Conservation (phyloP, 306 rosid species). For the Echinosophora koreensis region DNA sequence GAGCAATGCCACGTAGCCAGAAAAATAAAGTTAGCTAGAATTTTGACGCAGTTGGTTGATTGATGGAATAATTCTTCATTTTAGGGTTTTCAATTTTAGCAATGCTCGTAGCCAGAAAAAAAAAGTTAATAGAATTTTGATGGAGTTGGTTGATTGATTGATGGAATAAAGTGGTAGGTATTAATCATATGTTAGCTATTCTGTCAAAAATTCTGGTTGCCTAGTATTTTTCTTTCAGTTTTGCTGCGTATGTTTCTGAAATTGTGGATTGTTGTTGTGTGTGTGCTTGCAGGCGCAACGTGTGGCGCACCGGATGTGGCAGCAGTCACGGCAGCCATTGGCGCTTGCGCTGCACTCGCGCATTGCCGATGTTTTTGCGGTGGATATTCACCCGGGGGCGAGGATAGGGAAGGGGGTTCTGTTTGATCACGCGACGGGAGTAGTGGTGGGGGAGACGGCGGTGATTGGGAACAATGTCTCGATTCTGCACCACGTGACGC, state of each 20-base stretch:
- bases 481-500: slow-evolving; percentile 88
- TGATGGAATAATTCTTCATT: too few species aligned
- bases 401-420: slow-evolving; percentile 83
- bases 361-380: slow-evolving; percentile 82
- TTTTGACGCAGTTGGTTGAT: too few species aligned
- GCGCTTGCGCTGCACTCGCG: slow-evolving; percentile 90
- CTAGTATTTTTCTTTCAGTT: not conserved
- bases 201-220: too few species aligned
- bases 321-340: slow-evolving; percentile 76
- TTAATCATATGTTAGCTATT: too few species aligned
- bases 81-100: not conserved
- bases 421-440: slow-evolving; percentile 91
- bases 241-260: not conserved
- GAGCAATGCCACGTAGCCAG: too few species aligned
- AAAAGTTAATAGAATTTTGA: too few species aligned
- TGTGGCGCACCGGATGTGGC: slow-evolving; percentile 85
- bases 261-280: not conserved
- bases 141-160: too few species aligned
- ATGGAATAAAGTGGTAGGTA: too few species aligned
- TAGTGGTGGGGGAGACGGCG: slow-evolving; percentile 96
- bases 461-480: slow-evolving; percentile 96
- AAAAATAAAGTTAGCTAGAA: too few species aligned
- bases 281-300: slow-evolving; percentile 73
- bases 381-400: slow-evolving; percentile 95
- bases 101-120: too few species aligned